phyloP scores from a whole-genome alignment of 495 filamentous ascomycete species.

The Aspergillus saccharolyticus region DNA sequence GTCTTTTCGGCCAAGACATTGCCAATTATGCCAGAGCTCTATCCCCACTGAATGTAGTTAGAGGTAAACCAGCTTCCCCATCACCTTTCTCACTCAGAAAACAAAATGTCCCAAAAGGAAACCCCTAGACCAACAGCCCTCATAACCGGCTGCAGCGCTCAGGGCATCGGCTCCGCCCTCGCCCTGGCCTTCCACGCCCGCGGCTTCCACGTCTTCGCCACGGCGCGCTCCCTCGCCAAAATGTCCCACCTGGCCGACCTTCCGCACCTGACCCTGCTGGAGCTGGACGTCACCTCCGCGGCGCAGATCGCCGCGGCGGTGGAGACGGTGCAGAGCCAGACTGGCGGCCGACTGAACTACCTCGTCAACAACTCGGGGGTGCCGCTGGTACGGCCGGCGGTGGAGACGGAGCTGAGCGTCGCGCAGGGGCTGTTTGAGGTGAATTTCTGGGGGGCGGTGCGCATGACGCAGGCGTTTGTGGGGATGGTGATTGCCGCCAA shows the following conservation, averaged over 20 bases:
- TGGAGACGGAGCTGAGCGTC: slow-evolving; percentile 47
- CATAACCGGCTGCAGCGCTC: slow-evolving; percentile 47
- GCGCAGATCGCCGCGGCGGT: slow-evolving; percentile 17
- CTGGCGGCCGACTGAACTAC: slow-evolving; percentile 54
- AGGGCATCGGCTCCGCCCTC: slow-evolving; percentile 41
- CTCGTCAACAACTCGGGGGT: slow-evolving; percentile 65
- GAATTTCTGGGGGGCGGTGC: slow-evolving; percentile 57
- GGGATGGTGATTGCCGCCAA: slow-evolving; percentile 47
- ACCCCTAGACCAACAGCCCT: slow-evolving; percentile 15
- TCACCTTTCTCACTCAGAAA: neutral
- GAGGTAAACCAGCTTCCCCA: neutral
- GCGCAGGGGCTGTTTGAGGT: slow-evolving; percentile 55
- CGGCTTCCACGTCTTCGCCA: slow-evolving; percentile 31
- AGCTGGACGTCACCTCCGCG: slow-evolving; percentile 19
- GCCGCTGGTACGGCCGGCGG: slow-evolving; percentile 45
- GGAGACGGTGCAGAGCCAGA: slow-evolving; percentile 50
- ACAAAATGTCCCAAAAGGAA: neutral
- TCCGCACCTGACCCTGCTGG: slow-evolving; percentile 11
- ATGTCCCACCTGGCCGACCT: slow-evolving; percentile 22
- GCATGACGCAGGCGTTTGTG: slow-evolving; percentile 50
- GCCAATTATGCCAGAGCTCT: too few species aligned
- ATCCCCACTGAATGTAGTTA: too few species aligned
- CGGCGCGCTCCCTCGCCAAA: slow-evolving; percentile 28
- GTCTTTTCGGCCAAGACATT: too few species aligned
- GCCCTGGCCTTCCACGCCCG: slow-evolving; percentile 34